Evolutionary conservation across 495 filamentous ascomycete genomes (phyloP).

Genomic region (Hamigera avellanea): DNA sequence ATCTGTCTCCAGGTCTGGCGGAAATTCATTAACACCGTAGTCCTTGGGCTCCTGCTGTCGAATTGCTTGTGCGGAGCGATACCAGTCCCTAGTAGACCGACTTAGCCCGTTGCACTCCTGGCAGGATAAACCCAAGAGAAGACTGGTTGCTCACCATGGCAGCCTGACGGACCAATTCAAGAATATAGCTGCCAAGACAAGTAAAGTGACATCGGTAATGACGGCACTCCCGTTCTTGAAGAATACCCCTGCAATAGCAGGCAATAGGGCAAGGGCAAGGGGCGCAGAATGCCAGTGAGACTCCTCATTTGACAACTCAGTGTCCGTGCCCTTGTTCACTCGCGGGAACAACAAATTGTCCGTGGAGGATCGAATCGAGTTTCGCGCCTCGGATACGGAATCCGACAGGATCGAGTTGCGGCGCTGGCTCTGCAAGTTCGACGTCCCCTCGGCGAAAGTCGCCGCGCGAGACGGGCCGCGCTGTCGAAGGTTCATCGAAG

Average conservation of each 20-base stretch:
- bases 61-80: conserved; percentile 63
- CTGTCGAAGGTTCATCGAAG: conserved; percentile 23
- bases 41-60: conserved; percentile 29
- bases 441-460: conserved; percentile 22
- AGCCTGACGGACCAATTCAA: conserved; percentile 87
- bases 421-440: conserved; percentile 30
- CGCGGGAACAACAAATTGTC: conserved; percentile 64
- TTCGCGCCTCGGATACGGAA: conserved; percentile 52
- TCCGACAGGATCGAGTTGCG: conserved; percentile 70
- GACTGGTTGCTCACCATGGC: conserved; percentile 56
- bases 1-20: conserved; percentile 15
- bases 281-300: conserved; percentile 69
- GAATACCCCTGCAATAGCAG: conserved; percentile 72
- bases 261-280: conserved; percentile 70
- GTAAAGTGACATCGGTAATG: conserved; percentile 72
- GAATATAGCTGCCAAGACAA: conserved; percentile 71
- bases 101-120: conserved; percentile 6
- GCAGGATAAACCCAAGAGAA: too few relatives aligned
- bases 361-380: conserved; percentile 56
- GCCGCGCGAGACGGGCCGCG: conserved; percentile 29
- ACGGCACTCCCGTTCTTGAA: conserved; percentile 74
- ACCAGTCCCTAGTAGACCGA: conserved; percentile 61
- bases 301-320: conserved; percentile 27
- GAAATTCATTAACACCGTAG: conserved; percentile 29
- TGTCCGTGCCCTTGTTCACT: conserved; percentile 11